These are phyloP conservation scores for Hypomyces rosellus DNA, from an alignment of 2,329 filamentous ascomycete genomes.

Conservation along the genomic window DNA sequence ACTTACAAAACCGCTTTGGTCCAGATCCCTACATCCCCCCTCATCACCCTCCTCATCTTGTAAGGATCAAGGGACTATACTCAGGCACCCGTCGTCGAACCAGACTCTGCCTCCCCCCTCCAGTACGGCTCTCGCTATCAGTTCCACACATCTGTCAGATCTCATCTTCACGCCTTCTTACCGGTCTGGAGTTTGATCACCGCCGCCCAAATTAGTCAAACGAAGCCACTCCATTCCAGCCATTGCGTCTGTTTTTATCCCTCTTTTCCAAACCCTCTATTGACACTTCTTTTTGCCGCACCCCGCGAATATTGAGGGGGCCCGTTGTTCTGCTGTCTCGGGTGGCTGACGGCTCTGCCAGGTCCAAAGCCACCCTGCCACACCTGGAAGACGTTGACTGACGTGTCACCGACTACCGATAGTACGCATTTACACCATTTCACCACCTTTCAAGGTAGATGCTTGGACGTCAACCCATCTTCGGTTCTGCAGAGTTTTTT, in stretches of 20 bases:
- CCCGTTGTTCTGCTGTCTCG: neutral
- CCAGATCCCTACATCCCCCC: neutral
- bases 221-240: neutral
- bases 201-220: neutral
- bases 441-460: too few species aligned
- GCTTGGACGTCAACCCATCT: neutral
- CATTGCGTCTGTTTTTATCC: neutral
- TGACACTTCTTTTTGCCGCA: neutral
- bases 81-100: too few species aligned
- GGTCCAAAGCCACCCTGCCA: neutral
- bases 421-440: neutral
- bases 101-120: too few species aligned
- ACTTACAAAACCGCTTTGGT: neutral
- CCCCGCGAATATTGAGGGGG: neutral
- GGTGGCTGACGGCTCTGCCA: conserved; percentile 1
- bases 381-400: neutral
- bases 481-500: neutral
- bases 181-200: conserved; percentile 1
- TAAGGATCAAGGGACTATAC: too few species aligned
- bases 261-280: neutral
- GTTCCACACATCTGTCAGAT: conserved; percentile 9
- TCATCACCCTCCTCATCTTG: too few species aligned
- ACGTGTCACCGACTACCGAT: neutral
- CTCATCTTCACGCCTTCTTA: conserved; percentile 6
- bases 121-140: neutral